Base-by-base conservation (phyloP, 2,329 filamentous ascomycete genomes). In the Fusarium paranaense region DNA sequence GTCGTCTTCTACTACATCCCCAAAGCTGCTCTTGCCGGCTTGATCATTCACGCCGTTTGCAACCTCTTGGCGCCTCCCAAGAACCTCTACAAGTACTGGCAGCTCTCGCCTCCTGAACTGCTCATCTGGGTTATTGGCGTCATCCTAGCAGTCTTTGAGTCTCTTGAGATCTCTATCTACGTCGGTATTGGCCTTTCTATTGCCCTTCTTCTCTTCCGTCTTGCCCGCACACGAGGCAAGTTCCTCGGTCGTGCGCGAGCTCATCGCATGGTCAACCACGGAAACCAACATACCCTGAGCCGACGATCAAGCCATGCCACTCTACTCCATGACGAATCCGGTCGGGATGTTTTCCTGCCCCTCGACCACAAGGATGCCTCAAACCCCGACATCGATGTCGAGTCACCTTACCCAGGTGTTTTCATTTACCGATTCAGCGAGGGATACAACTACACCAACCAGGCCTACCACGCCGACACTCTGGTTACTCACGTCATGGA, bases 1-100 rank as follows among this genome's bases (percentile, higher is more conserved):
- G 90, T 90, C 0, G 90, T 95, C 33, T 96, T 97, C 85, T 95
- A 90, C 85, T 96, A 93, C 81, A 96, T 97, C 64, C 93, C 94
- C 0, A 91, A 88, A 65, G 88, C 93, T 2, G 87, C 90, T 1
- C 87, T 97, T 7, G 88, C 93, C 1, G 94, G 90, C 27, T 89
- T 97, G 75, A 96, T 97, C 76, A 95, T 97, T 71, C 94, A 97
- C 81, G 94, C 94, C 4, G 94, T 97, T 1, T 91, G 90, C 74
- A 93, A 95, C 78, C 84, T 95, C 56, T 90, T 95, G 77, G 92
- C 92, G 0, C 90, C 92, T 1, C 93, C 93, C 1, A 92, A 92
- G 74, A 91, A 90, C 0, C 87, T 95, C 2, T 94, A 94, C 82
- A 90, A 92, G 69, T 95, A 94, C 83, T 95, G 93, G 93, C 87